Base-by-base conservation (phyloP, 352 stramenopile genomes). In the Phytophthora cajani region DNA sequence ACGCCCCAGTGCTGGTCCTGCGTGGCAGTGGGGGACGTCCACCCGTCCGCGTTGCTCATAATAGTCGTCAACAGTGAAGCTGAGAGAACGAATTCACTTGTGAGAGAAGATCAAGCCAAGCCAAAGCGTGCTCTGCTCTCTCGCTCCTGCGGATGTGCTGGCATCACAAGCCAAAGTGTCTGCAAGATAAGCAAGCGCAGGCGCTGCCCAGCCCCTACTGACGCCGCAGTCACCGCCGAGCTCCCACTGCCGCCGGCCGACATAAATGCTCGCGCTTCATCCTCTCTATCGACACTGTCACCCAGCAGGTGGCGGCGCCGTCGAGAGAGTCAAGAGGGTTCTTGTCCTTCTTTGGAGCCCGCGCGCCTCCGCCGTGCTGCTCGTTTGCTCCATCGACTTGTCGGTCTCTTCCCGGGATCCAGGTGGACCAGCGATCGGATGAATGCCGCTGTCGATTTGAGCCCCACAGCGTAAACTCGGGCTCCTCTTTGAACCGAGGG, bases 171-270 rank as follows among this genome's bases (percentile, higher is more conserved):
- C 30, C 55, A 53, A 57, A 30, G 21, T 64, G 61, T 69, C 46
- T 58, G 57, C 54, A 44, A 59, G 67, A 58, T 60, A 75, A 67
- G 57, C 62, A 71, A 75, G 68, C 68, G 53, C 62, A 66, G 54
- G 67, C 62, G 62, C 68, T 67, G 68, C 9, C 68, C 42, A 62
- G 68, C 62, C 51, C 68, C 57, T 75, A 75, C 68, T 71, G 68
- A 71, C 36, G 38, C 12, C 32, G 27, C n/a, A 62, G 42, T 55
- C 55, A 65, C 23, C 46, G 44, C 49, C 17, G 47, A 8, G 23
- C 25, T 53, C 32, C 52, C 59, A 62, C 51, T 59, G 17, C 23
- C 8, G 42, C 23, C 2, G 27, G 42, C 23, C 3, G 27, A 64
- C 62, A 66, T 36, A 66, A 71, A 75, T 47, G 36, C 65, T n/a